phyloP scores from a whole-genome alignment of 257 asterid species.

The Petunia secreta region DNA sequence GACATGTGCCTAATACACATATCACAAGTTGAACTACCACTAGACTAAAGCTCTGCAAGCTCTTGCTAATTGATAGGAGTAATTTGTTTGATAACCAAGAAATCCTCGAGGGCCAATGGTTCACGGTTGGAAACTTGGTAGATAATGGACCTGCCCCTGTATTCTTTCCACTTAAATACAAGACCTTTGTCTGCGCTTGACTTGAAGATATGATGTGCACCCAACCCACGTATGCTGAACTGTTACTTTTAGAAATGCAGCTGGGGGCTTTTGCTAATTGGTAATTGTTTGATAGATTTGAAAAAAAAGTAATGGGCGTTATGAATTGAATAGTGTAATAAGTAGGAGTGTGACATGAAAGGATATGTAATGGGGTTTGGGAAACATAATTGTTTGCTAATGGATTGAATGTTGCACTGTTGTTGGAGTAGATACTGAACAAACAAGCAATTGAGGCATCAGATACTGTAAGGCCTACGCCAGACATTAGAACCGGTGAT shows the following conservation, averaged over 20 bases:
- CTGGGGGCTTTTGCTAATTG: background rate
- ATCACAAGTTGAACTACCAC: background rate
- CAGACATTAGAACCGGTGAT: constrained; percentile 88
- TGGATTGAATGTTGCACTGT: constrained; percentile 27
- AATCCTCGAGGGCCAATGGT: too few relatives aligned
- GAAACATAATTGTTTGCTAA: background rate
- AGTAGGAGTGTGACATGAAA: background rate
- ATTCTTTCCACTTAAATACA: too few relatives aligned
- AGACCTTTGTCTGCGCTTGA: too few relatives aligned
- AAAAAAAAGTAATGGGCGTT: background rate
- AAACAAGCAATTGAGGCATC: constrained; percentile 82
- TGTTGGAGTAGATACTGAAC: constrained; percentile 66
- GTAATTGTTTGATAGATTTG: background rate
- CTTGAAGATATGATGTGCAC: background rate
- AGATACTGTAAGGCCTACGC: constrained; percentile 65
- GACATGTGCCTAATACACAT: background rate
- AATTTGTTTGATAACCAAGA: background rate
- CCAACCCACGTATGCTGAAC: background rate
- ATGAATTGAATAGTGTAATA: background rate
- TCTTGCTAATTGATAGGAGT: background rate
- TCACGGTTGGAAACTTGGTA: too few relatives aligned
- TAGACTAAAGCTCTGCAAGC: background rate
- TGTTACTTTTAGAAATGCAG: background rate
- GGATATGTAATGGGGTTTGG: background rate
- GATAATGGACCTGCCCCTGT: too few relatives aligned